Conservation (phyloP, 352 stramenopile species). For the Phytopythium montanum region DNA sequence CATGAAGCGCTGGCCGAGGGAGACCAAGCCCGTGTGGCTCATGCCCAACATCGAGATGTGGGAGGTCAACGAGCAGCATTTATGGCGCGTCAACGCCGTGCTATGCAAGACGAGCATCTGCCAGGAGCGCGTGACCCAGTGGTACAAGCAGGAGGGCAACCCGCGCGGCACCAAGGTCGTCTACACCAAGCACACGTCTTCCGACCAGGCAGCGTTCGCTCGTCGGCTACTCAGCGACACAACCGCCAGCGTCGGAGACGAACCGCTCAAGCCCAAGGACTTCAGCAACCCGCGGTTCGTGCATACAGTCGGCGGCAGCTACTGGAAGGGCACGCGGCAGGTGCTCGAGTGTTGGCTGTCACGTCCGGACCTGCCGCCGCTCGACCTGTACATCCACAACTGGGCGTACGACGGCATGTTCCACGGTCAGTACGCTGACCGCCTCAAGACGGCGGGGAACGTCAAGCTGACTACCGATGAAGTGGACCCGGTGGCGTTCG, state of each 20-base stretch:
- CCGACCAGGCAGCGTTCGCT: constrained; percentile 35
- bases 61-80: too few relatives aligned
- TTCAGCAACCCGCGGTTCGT: constrained; percentile 33
- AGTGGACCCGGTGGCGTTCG: constrained; percentile 30
- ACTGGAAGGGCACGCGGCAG: constrained; percentile 45
- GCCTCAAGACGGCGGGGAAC: constrained; percentile 15
- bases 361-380: constrained; percentile 33
- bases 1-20: too few relatives aligned
- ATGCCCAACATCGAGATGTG: too few relatives aligned
- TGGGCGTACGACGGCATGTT: constrained; percentile 37
- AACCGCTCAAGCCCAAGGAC: constrained; percentile 28
- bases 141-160: constrained; percentile 57
- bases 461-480: constrained; percentile 17
- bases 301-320: constrained; percentile 33
- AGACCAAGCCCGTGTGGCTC: too few relatives aligned
- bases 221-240: constrained; percentile 16
- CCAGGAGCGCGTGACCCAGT: constrained; percentile 32
- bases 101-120: constrained; percentile 20
- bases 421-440: constrained; percentile 21
- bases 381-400: constrained; percentile 51
- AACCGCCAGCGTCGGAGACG: constrained; percentile 1
- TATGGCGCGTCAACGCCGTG: too few relatives aligned
- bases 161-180: constrained; percentile 37
- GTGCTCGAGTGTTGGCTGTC: constrained; percentile 60
- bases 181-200: constrained; percentile 61